Conservation (phyloP, 225 moss, liverwort and hornwort genomes). For the Antitrichia curtipendula region DNA sequence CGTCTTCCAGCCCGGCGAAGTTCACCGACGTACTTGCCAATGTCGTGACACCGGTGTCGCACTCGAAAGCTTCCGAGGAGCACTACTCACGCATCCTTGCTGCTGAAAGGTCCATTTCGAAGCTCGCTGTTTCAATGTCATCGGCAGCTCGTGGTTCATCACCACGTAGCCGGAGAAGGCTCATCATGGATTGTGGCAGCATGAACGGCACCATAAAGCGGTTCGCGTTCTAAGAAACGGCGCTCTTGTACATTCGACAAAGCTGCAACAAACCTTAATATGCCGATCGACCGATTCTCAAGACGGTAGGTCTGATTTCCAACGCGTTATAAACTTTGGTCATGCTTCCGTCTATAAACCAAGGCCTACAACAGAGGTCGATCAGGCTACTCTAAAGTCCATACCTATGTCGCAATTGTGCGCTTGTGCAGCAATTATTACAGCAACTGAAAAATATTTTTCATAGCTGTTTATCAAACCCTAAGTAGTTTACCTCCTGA, state of each 20-base stretch:
- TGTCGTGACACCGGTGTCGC: conserved; percentile 1
- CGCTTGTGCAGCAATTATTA: background rate
- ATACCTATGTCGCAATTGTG: background rate
- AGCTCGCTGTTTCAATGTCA: conserved; percentile 22
- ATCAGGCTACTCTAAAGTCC: background rate
- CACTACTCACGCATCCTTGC: conserved; percentile 30
- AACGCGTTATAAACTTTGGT: background rate
- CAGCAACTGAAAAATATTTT: background rate
- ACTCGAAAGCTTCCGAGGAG: conserved; percentile 13
- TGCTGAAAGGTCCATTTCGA: conserved; percentile 35
- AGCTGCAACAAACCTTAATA: background rate
- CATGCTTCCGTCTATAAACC: background rate
- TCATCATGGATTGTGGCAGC: conserved; percentile 24
- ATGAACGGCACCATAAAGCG: conserved; percentile 15
- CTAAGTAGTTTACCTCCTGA: background rate
- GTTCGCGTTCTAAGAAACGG: background rate
- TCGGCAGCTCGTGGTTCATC: conserved; percentile 3
- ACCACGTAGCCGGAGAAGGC: conserved; percentile 24
- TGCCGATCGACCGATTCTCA: background rate
- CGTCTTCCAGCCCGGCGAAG: background rate
- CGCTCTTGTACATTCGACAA: background rate
- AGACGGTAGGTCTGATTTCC: background rate
- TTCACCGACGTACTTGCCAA: background rate
- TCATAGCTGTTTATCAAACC: background rate
- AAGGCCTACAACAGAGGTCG: background rate